A percentile compares a stretch with the other conserved stretches of the same genome.
Evolutionary conservation across 805 yeast species (phyloP).

Genomic region (Zygosaccharomyces rouxii): DNA sequence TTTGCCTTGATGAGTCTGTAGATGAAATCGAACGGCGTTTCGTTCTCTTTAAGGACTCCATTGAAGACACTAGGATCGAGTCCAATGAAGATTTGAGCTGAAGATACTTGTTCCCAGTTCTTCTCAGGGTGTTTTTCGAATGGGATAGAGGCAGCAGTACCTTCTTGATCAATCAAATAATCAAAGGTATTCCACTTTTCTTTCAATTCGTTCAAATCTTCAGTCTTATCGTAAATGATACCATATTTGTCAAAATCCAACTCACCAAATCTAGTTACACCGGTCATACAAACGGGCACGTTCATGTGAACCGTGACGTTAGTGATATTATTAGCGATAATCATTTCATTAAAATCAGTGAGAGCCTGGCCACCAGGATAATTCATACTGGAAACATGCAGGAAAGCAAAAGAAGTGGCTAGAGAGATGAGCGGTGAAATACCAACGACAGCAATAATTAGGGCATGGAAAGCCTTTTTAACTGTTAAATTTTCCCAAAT

Average conservation of each 20-base stretch:
- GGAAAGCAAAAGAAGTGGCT: constrained; percentile 46
- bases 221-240: constrained; percentile 71
- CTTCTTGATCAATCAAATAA: constrained; percentile 42
- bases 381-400: constrained; percentile 63
- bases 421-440: constrained; percentile 37
- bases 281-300: constrained; percentile 81
- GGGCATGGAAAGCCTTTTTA: constrained; percentile 19
- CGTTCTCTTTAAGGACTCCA: constrained; percentile 17
- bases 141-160: constrained; percentile 14
- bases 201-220: constrained; percentile 40
- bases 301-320: constrained; percentile 60
- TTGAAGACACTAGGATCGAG: constrained; percentile 32
- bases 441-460: constrained; percentile 32
- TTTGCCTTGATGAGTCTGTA: constrained; percentile 14
- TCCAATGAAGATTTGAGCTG: constrained; percentile 41
- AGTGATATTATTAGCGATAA: constrained; percentile 29
- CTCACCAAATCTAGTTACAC: constrained; percentile 73
- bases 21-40: constrained; percentile 15
- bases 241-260: constrained; percentile 36
- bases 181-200: constrained; percentile 47
- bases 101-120: constrained; percentile 43
- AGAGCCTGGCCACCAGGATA: constrained; percentile 90
- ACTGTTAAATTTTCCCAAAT: constrained; percentile 35
- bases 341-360: constrained; percentile 43
- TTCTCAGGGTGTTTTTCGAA: constrained; percentile 21